These are phyloP conservation scores for Coniochaeta sp. DNA, from an alignment of 2,329 filamentous ascomycete species.

Conservation along the genomic window DNA sequence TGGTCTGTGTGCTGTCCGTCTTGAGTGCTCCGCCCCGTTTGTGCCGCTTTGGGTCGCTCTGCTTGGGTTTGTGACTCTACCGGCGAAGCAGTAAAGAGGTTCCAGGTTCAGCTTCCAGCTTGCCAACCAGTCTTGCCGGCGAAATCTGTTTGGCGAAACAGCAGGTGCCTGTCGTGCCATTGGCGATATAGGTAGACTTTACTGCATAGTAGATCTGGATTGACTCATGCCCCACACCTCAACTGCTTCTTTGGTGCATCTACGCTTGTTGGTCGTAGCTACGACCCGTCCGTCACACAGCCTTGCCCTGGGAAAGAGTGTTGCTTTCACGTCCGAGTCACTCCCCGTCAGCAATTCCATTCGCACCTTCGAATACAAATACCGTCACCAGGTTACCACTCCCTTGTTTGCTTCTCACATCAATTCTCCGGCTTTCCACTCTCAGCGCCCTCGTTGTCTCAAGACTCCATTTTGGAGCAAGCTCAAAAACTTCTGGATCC, in stretches of 20 bases:
- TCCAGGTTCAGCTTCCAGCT: not conserved
- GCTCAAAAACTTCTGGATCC: not conserved
- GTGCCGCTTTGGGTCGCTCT: not conserved
- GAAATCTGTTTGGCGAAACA: not conserved
- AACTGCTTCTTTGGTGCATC: not conserved
- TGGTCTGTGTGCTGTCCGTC: not conserved
- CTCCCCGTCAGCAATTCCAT: too few species aligned
- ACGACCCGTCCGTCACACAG: not conserved
- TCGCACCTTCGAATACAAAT: not conserved
- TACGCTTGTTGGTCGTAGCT: not conserved
- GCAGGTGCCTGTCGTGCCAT: too few species aligned
- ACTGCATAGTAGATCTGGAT: not conserved
- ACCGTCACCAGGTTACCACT: not conserved
- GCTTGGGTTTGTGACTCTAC: not conserved
- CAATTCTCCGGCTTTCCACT: not conserved
- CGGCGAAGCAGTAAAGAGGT: not conserved
- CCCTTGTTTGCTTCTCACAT: not conserved
- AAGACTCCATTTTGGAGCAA: not conserved
- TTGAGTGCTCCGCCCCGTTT: not conserved
- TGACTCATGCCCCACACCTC: conserved; percentile 2
- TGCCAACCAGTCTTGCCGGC: not conserved
- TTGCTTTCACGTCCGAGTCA: not conserved
- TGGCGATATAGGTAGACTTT: too few species aligned
- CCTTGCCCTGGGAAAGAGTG: not conserved
- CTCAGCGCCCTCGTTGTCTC: not conserved